Evolutionary conservation across 179 eudicot genomes (phyloP).

Genomic region (Beta macrorhiza): DNA sequence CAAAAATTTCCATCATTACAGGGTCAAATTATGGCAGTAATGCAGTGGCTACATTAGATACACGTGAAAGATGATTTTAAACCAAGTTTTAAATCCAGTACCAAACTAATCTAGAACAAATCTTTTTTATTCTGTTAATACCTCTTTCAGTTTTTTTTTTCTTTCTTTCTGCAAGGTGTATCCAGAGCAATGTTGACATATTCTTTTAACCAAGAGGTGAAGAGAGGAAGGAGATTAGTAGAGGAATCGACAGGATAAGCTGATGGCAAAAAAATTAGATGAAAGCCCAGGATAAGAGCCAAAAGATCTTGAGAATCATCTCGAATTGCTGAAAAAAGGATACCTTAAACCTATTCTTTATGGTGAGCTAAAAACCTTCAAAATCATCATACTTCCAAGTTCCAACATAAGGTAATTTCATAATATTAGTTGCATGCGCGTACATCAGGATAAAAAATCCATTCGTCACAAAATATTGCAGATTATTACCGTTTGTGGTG

Average conservation of each 20-base stretch:
- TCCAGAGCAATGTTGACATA: neutral
- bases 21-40: neutral
- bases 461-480: neutral
- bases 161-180: neutral
- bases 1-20: neutral
- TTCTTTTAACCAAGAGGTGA: neutral
- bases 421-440: neutral
- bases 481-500: slow-evolving; percentile 50
- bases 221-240: neutral
- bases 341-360: neutral
- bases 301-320: neutral
- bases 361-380: neutral
- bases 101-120: neutral
- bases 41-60: neutral
- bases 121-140: neutral
- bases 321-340: neutral
- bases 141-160: neutral
- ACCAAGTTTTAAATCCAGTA: neutral
- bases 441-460: neutral
- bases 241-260: neutral
- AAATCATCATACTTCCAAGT: neutral
- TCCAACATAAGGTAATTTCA: neutral
- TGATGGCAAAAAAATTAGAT: neutral
- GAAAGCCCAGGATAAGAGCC: neutral
- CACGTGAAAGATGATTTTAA: neutral